These are phyloP conservation scores for Dovyalis caffra DNA, from an alignment of 345 rosid genomes.

Conservation along the genomic window DNA sequence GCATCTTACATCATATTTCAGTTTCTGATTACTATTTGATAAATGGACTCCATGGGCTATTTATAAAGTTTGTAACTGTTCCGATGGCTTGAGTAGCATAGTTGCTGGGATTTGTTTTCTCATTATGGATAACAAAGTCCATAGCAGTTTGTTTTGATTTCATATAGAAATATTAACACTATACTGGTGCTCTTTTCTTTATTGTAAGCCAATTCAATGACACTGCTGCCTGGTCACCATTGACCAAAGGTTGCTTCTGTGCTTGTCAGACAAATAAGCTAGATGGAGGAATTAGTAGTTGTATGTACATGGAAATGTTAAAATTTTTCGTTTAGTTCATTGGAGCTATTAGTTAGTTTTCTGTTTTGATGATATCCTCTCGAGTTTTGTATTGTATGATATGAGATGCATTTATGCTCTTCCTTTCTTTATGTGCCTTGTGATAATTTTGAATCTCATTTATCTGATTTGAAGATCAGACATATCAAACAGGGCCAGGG, in stretches of 20 bases:
- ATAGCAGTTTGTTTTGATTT: background rate
- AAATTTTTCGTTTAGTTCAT: background rate
- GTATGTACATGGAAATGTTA: background rate
- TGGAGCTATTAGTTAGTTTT: too few relatives aligned
- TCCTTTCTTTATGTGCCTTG: conserved; percentile 11
- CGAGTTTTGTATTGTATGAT: background rate
- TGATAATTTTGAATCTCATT: conserved; percentile 55
- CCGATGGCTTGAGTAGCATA: background rate
- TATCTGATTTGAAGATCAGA: conserved; percentile 99
- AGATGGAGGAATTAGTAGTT: background rate
- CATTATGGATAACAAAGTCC: background rate
- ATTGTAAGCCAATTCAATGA: background rate
- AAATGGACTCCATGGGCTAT: background rate
- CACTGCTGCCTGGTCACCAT: background rate
- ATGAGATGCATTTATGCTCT: background rate
- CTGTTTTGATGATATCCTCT: background rate
- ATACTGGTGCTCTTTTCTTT: background rate
- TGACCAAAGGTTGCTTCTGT: background rate
- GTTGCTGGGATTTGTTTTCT: background rate
- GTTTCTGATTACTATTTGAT: background rate
- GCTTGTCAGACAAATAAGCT: background rate
- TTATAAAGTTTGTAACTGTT: conserved; percentile 6
- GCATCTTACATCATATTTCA: background rate
- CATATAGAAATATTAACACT: background rate
- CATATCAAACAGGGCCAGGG: conserved; percentile 97